Evolutionary conservation across 192 early-diverging fungal genomes (phyloP), one percentile per base, ranked within the genome.

Genomic region (Gorgonomyces haynaldii): DNA sequence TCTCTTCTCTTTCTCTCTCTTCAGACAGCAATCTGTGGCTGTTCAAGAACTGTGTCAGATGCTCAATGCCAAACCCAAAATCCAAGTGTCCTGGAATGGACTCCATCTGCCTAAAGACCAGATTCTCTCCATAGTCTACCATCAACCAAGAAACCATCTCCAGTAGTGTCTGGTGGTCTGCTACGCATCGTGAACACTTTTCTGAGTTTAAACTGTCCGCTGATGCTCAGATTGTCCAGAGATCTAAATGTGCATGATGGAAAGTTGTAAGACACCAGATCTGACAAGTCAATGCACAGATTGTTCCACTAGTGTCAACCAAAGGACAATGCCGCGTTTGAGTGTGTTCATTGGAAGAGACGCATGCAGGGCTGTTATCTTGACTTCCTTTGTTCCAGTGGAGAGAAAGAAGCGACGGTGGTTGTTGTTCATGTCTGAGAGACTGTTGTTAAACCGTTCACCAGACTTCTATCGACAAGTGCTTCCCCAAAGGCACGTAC

Each of bases 141-240:
- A n/a, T n/a, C n/a, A n/a, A n/a, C n/a, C n/a, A n/a, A n/a, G n/a
- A n/a, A n/a, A n/a, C n/a, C n/a, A n/a, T n/a, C n/a, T n/a, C n/a
- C n/a, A n/a, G n/a, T n/a, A n/a, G n/a, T n/a, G n/a, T n/a, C n/a
- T n/a, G n/a, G n/a, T n/a, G n/a, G n/a, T n/a, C n/a, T n/a, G n/a
- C n/a, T n/a, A n/a, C n/a, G n/a, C 48, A 67, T 37, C 1, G 64
- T 70, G 43, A 67, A 70, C 5, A 70, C 49, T 37, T 62, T 66
- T 43, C 67, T 50, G 5, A 70, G 37, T n/a, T 56, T 42, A 37
- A 55, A 67, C 2, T 29, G 53, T 1, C 67, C 64, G 15, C 35
- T 42, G 9, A 70, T 32, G 12, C 37, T 34, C 20, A 70, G 38
- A 4, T 19, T 51, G 42, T 56, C 54, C 27, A 68, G 45, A 19